Evolutionary conservation across 2,329 filamentous ascomycete species (phyloP).

Genomic region (Paramyrothecium sp.): DNA sequence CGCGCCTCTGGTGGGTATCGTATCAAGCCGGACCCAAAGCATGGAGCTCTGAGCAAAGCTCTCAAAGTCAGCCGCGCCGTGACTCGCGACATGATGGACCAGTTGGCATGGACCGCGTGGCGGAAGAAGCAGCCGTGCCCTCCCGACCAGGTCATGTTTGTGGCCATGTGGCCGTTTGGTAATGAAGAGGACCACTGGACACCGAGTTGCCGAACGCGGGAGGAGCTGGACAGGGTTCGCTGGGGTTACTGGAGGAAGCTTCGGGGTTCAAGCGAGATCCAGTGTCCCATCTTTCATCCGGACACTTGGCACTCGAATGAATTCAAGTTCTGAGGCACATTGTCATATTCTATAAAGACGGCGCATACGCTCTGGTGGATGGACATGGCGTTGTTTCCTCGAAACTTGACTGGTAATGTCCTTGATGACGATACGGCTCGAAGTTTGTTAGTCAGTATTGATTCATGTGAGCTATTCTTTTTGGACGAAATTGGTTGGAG

Average conservation of each 20-base stretch:
- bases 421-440: too few species aligned
- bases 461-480: too few species aligned
- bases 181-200: constrained; percentile 48
- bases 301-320: too few species aligned
- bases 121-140: constrained; percentile 53
- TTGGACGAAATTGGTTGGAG: too few species aligned
- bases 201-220: constrained; percentile 25
- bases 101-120: constrained; percentile 60
- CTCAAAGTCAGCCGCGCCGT: constrained; percentile 13
- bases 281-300: too few species aligned
- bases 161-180: constrained; percentile 66
- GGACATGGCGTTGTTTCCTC: too few species aligned
- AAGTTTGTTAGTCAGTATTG: too few species aligned
- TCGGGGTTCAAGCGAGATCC: too few species aligned
- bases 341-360: too few species aligned
- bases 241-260: constrained; percentile 19
- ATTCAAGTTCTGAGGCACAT: too few species aligned
- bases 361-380: too few species aligned
- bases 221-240: constrained; percentile 15
- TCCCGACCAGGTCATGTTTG: constrained; percentile 53
- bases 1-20: constrained; percentile 5
- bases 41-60: constrained; percentile 10
- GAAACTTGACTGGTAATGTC: too few species aligned
- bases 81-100: constrained; percentile 36
- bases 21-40: constrained; percentile 4